Evolutionary conservation across 169 alveolate species (phyloP), one percentile per base, ranked within the genome.

Genomic region (Plasmodium billcollinsi): DNA sequence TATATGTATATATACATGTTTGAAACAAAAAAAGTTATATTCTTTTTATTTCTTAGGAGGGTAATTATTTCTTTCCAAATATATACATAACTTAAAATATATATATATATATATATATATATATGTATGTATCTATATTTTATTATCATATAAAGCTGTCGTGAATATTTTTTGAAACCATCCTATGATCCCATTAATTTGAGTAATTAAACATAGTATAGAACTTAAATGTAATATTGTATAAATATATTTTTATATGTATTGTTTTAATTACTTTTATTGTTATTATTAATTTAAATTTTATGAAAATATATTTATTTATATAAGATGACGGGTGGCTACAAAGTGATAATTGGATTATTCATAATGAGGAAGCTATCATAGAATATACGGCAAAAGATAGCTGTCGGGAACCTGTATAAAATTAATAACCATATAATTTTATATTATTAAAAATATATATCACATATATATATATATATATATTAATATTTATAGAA

Each of bases 321-420:
- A 5, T 21, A 33, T 52, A 47, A 83, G 91, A 59, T 49, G 39
- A 58, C 6, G 67, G 61, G 33, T 83, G 91, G 91, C 52, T 83
- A 72, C 91, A 83, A 70, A 83, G 86, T 33, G 63, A 67, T 59
- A 26, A 83, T 33, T 83, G 91, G 91, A 29, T 18, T 24, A 20
- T 71, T 12, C 56, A 70, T 24, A 70, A 83, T 70, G 86, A 83
- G 63, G 78, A 83, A 26, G 78, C 86, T 24, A 62, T 83, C n/a
- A 83, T 83, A 83, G 91, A 83, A 18, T 70, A 83, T 63, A 29
- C 52, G 11, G 91, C 86, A 50, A 83, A 58, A 24, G 91, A 83
- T 18, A 83, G 75, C 39, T 83, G 86, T 49, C 21, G 91, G 26
- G 91, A 83, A 83, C 72, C 91, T 12, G 91, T 83, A 83, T 21